Conservation (phyloP, 768 basidiomycete species). For the Termitomyces sp. region DNA sequence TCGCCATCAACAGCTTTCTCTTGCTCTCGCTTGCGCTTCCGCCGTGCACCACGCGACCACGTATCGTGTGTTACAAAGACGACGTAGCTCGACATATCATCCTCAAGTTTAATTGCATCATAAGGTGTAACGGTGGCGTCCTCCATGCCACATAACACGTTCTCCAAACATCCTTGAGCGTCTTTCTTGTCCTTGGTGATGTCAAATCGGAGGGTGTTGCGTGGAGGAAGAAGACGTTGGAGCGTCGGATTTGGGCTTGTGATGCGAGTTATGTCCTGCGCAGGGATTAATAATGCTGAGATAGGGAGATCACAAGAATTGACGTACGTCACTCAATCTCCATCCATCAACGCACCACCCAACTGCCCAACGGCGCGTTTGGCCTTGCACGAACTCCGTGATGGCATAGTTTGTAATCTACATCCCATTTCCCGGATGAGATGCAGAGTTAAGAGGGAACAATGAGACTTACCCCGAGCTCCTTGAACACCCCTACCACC, state of each 20-base stretch:
- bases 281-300: neutral
- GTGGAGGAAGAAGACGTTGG: constrained; percentile 50
- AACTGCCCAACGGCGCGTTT: constrained; percentile 89
- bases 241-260: constrained; percentile 36
- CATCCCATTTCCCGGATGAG: neutral
- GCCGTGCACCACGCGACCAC: constrained; percentile 68
- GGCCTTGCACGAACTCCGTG: constrained; percentile 80
- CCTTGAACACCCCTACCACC: constrained; percentile 53
- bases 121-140: neutral
- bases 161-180: constrained; percentile 27
- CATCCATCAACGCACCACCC: constrained; percentile 74
- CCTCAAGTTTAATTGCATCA: neutral
- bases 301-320: neutral
- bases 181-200: constrained; percentile 17
- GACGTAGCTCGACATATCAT: constrained; percentile 7
- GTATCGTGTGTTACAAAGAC: constrained; percentile 38
- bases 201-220: constrained; percentile 50
- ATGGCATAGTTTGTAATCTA: constrained; percentile 88
- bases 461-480: constrained; percentile 24
- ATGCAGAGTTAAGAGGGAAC: neutral
- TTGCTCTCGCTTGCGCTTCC: constrained; percentile 32
- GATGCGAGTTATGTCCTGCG: constrained; percentile 31
- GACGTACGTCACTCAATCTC: constrained; percentile 76
- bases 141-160: constrained; percentile 1
- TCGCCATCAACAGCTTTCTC: neutral